Conservation (phyloP, 371 early-diverging fungal species). For the Mucor velutinosus region DNA sequence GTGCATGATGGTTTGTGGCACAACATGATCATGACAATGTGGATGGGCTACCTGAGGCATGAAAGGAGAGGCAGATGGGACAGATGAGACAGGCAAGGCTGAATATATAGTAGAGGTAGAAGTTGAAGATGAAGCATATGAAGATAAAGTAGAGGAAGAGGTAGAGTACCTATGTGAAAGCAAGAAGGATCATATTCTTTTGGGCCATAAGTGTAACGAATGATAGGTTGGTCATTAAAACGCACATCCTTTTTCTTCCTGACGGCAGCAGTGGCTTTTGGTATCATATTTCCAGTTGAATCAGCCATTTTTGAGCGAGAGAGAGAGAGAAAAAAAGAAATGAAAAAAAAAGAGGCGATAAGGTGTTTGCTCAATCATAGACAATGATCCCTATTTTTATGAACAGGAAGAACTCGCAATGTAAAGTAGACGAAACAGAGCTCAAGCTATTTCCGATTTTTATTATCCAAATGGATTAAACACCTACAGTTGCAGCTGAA, state of each 20-base stretch:
- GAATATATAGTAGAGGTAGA: background rate
- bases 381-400: background rate
- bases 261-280: background rate
- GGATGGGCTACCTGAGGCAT: background rate
- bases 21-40: background rate
- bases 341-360: too few relatives aligned
- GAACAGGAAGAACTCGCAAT: background rate
- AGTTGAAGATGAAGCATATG: background rate
- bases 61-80: background rate
- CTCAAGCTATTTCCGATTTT: background rate
- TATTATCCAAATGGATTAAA: background rate
- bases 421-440: background rate
- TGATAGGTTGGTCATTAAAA: slow-evolving; percentile 11
- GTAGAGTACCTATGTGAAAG: background rate
- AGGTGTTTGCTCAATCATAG: background rate
- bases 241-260: slow-evolving; percentile 19
- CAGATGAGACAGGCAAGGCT: background rate
- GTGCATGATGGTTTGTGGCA: background rate
- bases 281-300: background rate
- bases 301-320: too few relatives aligned
- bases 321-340: too few relatives aligned
- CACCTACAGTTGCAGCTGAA: slow-evolving; percentile 7
- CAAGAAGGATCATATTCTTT: slow-evolving; percentile 26
- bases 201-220: slow-evolving; percentile 21
- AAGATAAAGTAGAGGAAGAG: background rate